phyloP scores from a whole-genome alignment of 805 yeast genomes.

The Tetrapisispora namnaoensis region DNA sequence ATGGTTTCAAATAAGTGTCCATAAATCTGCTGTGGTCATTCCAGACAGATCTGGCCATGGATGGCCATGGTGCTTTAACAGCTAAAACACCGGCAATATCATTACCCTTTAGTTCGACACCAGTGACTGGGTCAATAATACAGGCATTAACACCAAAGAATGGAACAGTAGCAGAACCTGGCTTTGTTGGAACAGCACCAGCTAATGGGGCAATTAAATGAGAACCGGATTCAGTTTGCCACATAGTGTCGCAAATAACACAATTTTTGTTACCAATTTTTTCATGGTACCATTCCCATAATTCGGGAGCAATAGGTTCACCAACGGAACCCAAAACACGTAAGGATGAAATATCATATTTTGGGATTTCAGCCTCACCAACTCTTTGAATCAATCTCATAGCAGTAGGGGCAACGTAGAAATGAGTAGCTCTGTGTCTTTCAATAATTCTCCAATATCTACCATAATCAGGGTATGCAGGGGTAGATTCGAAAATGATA shows the following conservation, averaged over 20 bases:
- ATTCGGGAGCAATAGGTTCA: constrained; percentile 96
- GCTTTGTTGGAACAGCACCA: constrained; percentile 90
- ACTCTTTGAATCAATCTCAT: constrained; percentile 82
- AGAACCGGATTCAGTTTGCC: constrained; percentile 98
- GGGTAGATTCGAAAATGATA: constrained; percentile 93
- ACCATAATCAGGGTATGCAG: constrained; percentile 90
- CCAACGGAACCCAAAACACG: constrained; percentile 96
- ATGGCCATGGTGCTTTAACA: constrained; percentile 88
- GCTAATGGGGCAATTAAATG: constrained; percentile 92
- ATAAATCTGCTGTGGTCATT: constrained; percentile 76
- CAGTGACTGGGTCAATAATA: constrained; percentile 88
- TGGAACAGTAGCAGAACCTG: constrained; percentile 95
- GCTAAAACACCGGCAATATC: constrained; percentile 97
- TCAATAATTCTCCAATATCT: constrained; percentile 96
- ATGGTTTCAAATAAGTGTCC: constrained; percentile 88
- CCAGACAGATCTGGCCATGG: constrained; percentile 96
- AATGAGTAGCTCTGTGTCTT: constrained; percentile 81
- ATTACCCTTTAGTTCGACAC: constrained; percentile 72
- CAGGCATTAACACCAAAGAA: constrained; percentile 90
- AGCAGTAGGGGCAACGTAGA: constrained; percentile 98
- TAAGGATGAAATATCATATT: constrained; percentile 74
- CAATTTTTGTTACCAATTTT: constrained; percentile 83
- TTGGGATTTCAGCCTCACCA: constrained; percentile 73
- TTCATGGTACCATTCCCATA: constrained; percentile 97
- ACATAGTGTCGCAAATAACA: constrained; percentile 91